phyloP scores from a whole-genome alignment of 1,284 basidiomycete species.

The Trametes pubescens region DNA sequence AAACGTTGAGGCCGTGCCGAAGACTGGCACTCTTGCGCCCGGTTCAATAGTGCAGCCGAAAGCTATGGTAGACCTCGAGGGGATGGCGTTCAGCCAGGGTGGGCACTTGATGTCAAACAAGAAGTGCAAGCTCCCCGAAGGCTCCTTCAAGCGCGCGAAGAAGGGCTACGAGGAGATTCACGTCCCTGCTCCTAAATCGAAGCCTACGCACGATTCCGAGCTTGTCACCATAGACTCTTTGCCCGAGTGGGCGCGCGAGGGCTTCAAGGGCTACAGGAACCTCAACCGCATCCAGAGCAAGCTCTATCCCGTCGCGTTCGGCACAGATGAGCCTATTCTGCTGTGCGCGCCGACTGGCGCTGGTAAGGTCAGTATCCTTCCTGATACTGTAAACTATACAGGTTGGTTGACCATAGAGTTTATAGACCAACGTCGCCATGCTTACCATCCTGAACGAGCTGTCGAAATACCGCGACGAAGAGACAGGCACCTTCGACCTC shows the following conservation, averaged over 20 bases:
- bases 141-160: constrained; percentile 95
- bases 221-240: constrained; percentile 80
- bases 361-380: constrained; percentile 78
- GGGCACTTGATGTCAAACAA: constrained; percentile 98
- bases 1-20: constrained; percentile 67
- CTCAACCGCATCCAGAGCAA: constrained; percentile 97
- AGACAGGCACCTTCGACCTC: constrained; percentile 87
- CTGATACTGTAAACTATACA: neutral
- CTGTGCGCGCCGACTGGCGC: constrained; percentile 99
- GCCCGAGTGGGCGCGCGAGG: constrained; percentile 89
- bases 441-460: constrained; percentile 92
- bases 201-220: constrained; percentile 72
- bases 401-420: constrained; percentile 3
- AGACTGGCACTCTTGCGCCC: constrained; percentile 89
- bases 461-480: constrained; percentile 83
- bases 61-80: constrained; percentile 88
- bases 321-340: constrained; percentile 93
- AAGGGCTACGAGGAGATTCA: constrained; percentile 99
- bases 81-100: constrained; percentile 95
- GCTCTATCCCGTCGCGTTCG: constrained; percentile 93
- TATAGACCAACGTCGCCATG: constrained; percentile 97
- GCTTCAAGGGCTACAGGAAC: constrained; percentile 81
- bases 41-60: constrained; percentile 91
- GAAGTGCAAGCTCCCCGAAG: constrained; percentile 97
- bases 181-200: constrained; percentile 92